phyloP scores from a whole-genome alignment of 192 early-diverging fungal genomes.

The Jimgerdemannia flammicorona region DNA sequence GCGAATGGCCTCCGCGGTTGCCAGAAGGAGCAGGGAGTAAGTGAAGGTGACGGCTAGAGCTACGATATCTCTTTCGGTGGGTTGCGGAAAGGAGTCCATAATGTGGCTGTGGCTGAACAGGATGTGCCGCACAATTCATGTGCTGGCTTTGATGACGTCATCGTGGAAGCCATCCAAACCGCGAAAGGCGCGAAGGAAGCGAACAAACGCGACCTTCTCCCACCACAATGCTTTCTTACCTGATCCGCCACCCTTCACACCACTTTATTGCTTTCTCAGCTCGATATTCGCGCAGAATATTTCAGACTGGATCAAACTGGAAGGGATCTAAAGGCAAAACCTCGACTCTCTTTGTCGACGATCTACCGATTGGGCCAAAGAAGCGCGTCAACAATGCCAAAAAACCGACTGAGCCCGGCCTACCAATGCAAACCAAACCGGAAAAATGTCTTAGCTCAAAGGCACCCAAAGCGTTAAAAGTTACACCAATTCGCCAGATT shows the following conservation, averaged over 20 bases:
- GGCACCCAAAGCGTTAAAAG: too few species aligned
- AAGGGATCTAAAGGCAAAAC: background rate
- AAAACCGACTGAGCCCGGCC: too few species aligned
- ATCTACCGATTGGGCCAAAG: background rate
- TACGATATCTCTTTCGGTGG: background rate
- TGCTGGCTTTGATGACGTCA: background rate
- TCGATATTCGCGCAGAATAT: background rate
- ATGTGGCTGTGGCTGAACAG: background rate
- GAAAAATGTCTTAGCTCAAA: too few species aligned
- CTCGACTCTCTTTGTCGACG: background rate
- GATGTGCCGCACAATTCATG: background rate
- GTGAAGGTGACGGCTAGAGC: background rate
- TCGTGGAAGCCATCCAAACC: background rate
- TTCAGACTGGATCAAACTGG: background rate
- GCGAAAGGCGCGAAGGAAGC: background rate
- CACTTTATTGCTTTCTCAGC: background rate
- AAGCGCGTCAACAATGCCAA: background rate
- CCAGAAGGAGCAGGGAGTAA: background rate
- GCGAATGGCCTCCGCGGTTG: background rate
- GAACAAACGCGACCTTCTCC: background rate
- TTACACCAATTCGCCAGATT: background rate
- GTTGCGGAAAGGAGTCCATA: background rate
- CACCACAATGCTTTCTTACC: background rate
- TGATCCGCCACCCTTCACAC: background rate
- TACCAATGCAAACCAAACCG: too few species aligned